phyloP scores from a whole-genome alignment of 495 filamentous ascomycete genomes.

The Immersiella caudata region DNA sequence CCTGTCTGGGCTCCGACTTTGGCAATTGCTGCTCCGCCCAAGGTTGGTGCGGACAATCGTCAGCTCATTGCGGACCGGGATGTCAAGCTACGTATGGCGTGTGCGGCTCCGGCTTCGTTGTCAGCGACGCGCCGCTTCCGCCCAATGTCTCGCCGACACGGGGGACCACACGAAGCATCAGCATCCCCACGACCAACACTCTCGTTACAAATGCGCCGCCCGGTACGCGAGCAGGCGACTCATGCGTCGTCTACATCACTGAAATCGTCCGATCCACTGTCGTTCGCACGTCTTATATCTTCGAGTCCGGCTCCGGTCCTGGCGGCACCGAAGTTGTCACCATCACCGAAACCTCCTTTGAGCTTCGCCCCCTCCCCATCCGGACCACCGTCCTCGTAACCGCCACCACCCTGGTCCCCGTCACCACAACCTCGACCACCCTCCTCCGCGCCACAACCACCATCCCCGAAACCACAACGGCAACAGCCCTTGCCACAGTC shows the following conservation, averaged over 20 bases:
- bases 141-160: not conserved
- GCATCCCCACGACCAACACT: slow-evolving; percentile 5
- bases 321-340: slow-evolving; percentile 1
- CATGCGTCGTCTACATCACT: slow-evolving; percentile 20
- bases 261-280: slow-evolving; percentile 16
- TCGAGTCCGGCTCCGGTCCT: not conserved
- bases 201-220: not conserved
- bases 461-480: slow-evolving; percentile 8
- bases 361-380: slow-evolving; percentile 19
- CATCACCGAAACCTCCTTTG: slow-evolving; percentile 20
- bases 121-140: not conserved
- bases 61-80: slow-evolving; percentile 40
- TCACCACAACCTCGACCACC: slow-evolving; percentile 14
- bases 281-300: slow-evolving; percentile 5
- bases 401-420: slow-evolving; percentile 12
- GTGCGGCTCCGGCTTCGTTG: slow-evolving; percentile 23
- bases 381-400: slow-evolving; percentile 18
- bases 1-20: slow-evolving; percentile 24
- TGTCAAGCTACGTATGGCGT: slow-evolving; percentile 39
- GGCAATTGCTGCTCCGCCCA: slow-evolving; percentile 37
- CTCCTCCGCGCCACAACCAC: slow-evolving; percentile 11
- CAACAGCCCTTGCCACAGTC: not conserved
- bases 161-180: not conserved
- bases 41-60: slow-evolving; percentile 37
- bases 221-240: not conserved